phyloP scores from a whole-genome alignment of 129 eudicot species.

The Centella asiatica region DNA sequence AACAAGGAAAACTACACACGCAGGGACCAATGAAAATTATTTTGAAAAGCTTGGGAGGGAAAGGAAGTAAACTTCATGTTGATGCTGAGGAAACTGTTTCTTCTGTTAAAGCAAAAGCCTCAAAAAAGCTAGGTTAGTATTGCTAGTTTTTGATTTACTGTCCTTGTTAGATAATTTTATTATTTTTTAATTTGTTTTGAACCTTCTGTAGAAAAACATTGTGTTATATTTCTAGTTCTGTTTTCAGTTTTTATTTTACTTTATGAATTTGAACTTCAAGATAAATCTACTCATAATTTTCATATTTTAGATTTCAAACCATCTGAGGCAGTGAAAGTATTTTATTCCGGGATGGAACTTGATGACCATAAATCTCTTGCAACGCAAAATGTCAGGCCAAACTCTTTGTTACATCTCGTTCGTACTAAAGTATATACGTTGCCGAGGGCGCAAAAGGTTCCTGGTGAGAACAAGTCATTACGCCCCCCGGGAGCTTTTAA shows the following conservation, averaged over 20 bases:
- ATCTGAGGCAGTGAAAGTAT: conserved; percentile 70
- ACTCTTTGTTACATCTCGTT: conserved; percentile 89
- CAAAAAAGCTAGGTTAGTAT: conserved; percentile 77
- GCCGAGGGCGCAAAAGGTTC: conserved; percentile 87
- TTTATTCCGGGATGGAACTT: conserved; percentile 78
- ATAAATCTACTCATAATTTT: neutral
- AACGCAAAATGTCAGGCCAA: conserved; percentile 78
- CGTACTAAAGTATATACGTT: conserved; percentile 74
- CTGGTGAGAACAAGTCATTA: conserved; percentile 85
- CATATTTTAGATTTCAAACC: conserved; percentile 60
- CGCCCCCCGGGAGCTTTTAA: conserved; percentile 99
- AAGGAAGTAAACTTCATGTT: conserved; percentile 89
- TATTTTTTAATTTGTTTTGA: too few species aligned
- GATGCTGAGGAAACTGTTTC: conserved; percentile 73
- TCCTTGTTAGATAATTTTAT: too few species aligned
- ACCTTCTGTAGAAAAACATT: too few species aligned
- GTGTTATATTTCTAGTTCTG: too few species aligned
- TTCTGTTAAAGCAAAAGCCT: conserved; percentile 84
- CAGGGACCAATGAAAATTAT: conserved; percentile 81
- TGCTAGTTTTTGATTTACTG: too few species aligned
- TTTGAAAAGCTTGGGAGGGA: conserved; percentile 86
- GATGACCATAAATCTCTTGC: conserved; percentile 71
- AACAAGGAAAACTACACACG: conserved; percentile 56
- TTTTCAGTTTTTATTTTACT: neutral
- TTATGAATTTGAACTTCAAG: neutral